phyloP scores from a whole-genome alignment of 257 asterid species.

The Nicotiana benthamiana region DNA sequence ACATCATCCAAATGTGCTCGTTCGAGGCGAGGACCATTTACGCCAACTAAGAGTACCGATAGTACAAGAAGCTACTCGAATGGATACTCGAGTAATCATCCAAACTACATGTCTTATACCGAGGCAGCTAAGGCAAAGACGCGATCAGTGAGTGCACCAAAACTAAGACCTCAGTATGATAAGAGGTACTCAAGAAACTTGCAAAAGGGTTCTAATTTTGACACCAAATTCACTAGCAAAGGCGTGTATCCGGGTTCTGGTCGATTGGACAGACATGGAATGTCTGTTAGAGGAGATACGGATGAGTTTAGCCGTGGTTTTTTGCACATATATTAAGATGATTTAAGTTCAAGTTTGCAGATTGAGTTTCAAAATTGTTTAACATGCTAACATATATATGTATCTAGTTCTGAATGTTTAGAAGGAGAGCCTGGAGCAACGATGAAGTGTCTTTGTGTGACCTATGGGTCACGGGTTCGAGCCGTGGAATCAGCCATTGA shows the following conservation, averaged over 20 bases:
- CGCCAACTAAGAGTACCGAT: constrained; percentile 61
- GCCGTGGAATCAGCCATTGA: too few species aligned
- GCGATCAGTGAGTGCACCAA: constrained; percentile 84
- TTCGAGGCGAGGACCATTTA: constrained; percentile 38
- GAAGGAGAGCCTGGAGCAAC: too few species aligned
- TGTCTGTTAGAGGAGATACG: constrained; percentile 43
- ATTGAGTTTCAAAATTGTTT: too few species aligned
- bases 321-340: constrained; percentile 38
- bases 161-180: constrained; percentile 55
- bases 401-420: too few species aligned
- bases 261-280: constrained; percentile 57
- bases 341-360: too few species aligned
- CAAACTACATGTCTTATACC: constrained; percentile 74
- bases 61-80: constrained; percentile 47
- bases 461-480: too few species aligned
- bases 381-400: too few species aligned
- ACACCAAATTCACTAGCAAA: constrained; percentile 36
- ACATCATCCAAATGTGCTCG: constrained; percentile 32
- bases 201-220: constrained; percentile 26
- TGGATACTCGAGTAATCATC: constrained; percentile 41
- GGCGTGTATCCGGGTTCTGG: constrained; percentile 70
- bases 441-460: too few species aligned
- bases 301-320: constrained; percentile 38
- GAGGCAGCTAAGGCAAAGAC: constrained; percentile 81
- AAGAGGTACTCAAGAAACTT: constrained; percentile 31